phyloP scores from a whole-genome alignment of 345 rosid species.

The Hypericum perforatum region DNA sequence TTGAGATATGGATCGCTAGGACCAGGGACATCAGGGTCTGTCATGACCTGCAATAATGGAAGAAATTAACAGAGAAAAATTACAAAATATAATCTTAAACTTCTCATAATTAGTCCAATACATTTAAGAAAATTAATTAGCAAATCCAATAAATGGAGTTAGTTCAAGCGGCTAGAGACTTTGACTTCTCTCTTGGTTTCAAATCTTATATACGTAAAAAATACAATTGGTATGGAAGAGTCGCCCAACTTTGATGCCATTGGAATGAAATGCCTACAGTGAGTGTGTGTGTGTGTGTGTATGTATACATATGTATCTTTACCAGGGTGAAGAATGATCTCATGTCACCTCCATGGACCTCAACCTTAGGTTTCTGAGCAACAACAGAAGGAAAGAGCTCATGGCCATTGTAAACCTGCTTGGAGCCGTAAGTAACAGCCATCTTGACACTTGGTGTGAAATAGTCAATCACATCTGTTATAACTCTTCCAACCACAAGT shows the following conservation, averaged over 20 bases:
- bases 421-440: conserved; percentile 55
- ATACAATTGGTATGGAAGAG: too few relatives aligned
- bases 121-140: too few relatives aligned
- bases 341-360: conserved; percentile 79
- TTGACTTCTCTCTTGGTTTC: too few relatives aligned
- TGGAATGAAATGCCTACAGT: too few relatives aligned
- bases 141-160: too few relatives aligned
- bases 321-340: conserved; percentile 98
- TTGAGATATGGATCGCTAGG: conserved; percentile 93
- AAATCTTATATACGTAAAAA: too few relatives aligned
- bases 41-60: conserved; percentile 55
- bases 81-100: background rate
- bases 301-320: background rate
- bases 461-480: conserved; percentile 75
- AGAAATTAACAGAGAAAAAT: background rate
- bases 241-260: too few relatives aligned
- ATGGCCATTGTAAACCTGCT: conserved; percentile 82
- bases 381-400: conserved; percentile 75
- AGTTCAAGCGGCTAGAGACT: too few relatives aligned
- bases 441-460: conserved; percentile 52
- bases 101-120: too few relatives aligned
- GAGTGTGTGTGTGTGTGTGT: too few relatives aligned
- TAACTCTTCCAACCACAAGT: conserved; percentile 76
- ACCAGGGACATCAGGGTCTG: conserved; percentile 97
- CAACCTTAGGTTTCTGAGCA: conserved; percentile 68